Percentiles rank a stretch among this genome's conserved stretches.
Evolutionary conservation across 202 grass and related monocot species (phyloP).

Genomic region (Musa balbisiana): DNA sequence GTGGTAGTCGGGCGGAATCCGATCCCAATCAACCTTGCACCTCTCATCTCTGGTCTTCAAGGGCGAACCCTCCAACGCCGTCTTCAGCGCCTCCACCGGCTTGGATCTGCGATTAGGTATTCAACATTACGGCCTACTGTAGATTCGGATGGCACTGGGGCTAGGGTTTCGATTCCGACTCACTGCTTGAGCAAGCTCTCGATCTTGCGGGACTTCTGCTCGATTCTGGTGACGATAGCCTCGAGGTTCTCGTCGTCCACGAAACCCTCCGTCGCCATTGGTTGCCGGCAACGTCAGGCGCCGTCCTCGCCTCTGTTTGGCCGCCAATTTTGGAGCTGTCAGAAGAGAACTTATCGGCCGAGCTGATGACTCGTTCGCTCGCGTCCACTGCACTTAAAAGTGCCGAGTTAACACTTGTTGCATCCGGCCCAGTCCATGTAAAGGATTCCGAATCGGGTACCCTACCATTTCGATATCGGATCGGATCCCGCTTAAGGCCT

Average conservation of each 20-base stretch:
- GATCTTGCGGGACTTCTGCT: slow-evolving; percentile 99
- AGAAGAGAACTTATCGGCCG: too few relatives aligned
- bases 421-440: too few relatives aligned
- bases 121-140: background rate
- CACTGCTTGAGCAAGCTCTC: slow-evolving; percentile 93
- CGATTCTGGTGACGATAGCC: slow-evolving; percentile 73
- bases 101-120: slow-evolving; percentile 50
- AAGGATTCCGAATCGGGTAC: too few relatives aligned
- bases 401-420: too few relatives aligned
- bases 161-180: slow-evolving; percentile 7
- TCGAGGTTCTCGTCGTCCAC: slow-evolving; percentile 78
- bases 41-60: slow-evolving; percentile 95
- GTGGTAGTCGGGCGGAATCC: background rate
- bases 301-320: background rate
- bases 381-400: too few relatives aligned
- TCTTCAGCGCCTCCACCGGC: slow-evolving; percentile 84
- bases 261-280: slow-evolving; percentile 39
- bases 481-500: slow-evolving; percentile 29
- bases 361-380: too few relatives aligned
- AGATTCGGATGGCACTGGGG: background rate
- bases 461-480: too few relatives aligned
- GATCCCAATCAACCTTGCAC: slow-evolving; percentile 56
- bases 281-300: background rate
- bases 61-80: slow-evolving; percentile 74
- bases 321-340: too few relatives aligned